Conservation (phyloP, 192 early-diverging fungal species). For the Diversispora epigaea region DNA sequence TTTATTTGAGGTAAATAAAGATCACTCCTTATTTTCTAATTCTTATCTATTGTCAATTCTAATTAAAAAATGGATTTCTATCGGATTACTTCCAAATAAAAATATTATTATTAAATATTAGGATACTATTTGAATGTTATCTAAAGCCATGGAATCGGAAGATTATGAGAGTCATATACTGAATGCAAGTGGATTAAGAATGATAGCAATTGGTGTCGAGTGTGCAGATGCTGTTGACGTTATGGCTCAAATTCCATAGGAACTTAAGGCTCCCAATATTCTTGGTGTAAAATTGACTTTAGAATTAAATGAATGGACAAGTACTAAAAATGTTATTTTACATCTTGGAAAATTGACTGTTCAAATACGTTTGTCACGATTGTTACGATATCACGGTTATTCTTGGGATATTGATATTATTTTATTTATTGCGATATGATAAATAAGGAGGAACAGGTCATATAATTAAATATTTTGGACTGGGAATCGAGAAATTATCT, state of each 20-base stretch:
- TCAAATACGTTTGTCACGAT: slow-evolving; percentile 44
- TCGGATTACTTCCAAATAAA: slow-evolving; percentile 56
- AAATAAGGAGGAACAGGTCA: slow-evolving; percentile 89
- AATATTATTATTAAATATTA: slow-evolving; percentile 35
- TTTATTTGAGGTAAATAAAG: slow-evolving; percentile 72
- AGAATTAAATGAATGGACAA: slow-evolving; percentile 83
- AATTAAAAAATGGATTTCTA: slow-evolving; percentile 68
- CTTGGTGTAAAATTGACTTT: slow-evolving; percentile 94
- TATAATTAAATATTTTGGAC: slow-evolving; percentile 97
- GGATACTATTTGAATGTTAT: slow-evolving; percentile 67
- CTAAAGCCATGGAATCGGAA: slow-evolving; percentile 68
- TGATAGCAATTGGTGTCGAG: slow-evolving; percentile 97
- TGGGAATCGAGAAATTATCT: slow-evolving; percentile 83
- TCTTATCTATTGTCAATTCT: no score
- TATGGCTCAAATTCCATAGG: slow-evolving; percentile 98
- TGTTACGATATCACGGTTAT: background rate
- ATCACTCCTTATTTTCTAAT: background rate
- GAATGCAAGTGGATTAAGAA: slow-evolving; percentile 91
- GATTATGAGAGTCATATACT: slow-evolving; percentile 78
- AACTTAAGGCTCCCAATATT: slow-evolving; percentile 93
- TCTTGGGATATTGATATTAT: background rate
- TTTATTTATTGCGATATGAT: background rate
- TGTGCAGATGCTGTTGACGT: slow-evolving; percentile 99
- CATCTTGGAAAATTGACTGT: slow-evolving; percentile 70
- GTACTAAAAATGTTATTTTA: slow-evolving; percentile 89